Conservation (phyloP, 177 flowering plant species). For the Vitis hybrid region DNA sequence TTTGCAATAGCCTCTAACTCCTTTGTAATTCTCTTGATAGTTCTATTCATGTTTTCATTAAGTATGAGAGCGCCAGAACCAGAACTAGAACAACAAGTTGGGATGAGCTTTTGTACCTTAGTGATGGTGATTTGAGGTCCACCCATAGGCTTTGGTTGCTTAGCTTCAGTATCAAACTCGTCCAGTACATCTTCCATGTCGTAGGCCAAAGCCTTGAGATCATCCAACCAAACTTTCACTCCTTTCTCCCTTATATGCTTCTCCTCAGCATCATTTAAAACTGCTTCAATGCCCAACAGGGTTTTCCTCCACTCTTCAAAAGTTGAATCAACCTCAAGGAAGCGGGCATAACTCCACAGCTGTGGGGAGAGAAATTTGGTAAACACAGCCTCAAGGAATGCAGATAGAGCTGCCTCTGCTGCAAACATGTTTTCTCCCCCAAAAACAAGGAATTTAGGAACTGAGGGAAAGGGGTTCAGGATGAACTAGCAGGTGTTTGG, state of each 20-base stretch:
- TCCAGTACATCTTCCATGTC: slow-evolving; percentile 28
- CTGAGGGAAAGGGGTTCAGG: too few relatives aligned
- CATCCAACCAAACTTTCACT: slow-evolving; percentile 10
- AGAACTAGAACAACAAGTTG: neutral
- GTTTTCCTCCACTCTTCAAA: too few relatives aligned
- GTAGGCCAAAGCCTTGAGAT: slow-evolving; percentile 15
- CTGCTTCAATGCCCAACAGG: neutral
- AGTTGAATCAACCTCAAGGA: neutral
- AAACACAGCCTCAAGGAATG: neutral
- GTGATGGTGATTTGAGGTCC: neutral
- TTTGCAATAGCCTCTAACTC: slow-evolving; percentile 11
- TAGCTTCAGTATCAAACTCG: slow-evolving; percentile 16
- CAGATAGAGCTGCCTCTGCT: neutral
- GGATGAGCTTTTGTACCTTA: neutral
- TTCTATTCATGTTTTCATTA: neutral
- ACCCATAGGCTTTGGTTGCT: neutral
- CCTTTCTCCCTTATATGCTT: neutral
- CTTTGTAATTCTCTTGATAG: slow-evolving; percentile 6
- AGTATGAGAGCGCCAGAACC: neutral
- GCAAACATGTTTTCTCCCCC: too few relatives aligned
- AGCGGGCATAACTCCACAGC: neutral
- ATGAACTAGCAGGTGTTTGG: too few relatives aligned
- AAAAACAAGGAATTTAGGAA: too few relatives aligned
- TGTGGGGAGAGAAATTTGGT: neutral
- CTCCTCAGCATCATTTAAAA: slow-evolving; percentile 17